A percentile compares a stretch with the other conserved stretches of the same genome.
Conservation (phyloP, 1,284 basidiomycete species). For the Acaromyces ingoldii region DNA sequence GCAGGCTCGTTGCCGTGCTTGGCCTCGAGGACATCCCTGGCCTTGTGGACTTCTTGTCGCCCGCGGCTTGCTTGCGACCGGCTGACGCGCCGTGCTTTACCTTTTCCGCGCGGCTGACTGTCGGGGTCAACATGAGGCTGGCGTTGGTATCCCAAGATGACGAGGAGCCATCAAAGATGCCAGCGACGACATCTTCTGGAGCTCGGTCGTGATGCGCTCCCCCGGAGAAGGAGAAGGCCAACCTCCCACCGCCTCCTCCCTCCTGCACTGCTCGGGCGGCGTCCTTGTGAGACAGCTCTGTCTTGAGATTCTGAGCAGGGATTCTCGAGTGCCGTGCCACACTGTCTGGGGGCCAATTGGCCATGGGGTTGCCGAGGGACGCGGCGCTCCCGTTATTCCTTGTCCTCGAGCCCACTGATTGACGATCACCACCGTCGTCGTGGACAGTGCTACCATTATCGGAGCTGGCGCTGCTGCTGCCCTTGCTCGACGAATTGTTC, state of each 20-base stretch:
- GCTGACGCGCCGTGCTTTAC: background rate
- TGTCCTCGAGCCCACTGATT: background rate
- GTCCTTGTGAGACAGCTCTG: constrained; percentile 3
- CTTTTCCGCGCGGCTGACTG: constrained; percentile 5
- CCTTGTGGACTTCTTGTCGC: background rate
- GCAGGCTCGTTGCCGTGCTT: too few relatives aligned
- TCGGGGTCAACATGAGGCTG: constrained; percentile 1
- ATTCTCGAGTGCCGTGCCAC: constrained; percentile 23
- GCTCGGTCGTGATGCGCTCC: constrained; percentile 21
- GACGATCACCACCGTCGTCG: background rate
- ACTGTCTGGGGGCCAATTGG: constrained; percentile 13
- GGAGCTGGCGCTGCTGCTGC: background rate
- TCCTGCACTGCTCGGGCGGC: constrained; percentile 10
- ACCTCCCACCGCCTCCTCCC: constrained; percentile 1
- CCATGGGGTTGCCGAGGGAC: constrained; percentile 8
- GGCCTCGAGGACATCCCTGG: too few relatives aligned
- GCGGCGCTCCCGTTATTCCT: constrained; percentile 19
- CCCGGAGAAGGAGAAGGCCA: constrained; percentile 13
- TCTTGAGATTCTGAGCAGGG: constrained; percentile 18
- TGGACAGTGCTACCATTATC: too few relatives aligned
- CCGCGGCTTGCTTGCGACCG: background rate
- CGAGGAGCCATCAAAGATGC: constrained; percentile 26
- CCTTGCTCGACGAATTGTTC: background rate
- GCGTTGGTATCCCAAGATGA: background rate
- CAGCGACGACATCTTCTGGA: constrained; percentile 29